phyloP scores from a whole-genome alignment of 192 early-diverging fungal species.

The Oehlia diaphana region DNA sequence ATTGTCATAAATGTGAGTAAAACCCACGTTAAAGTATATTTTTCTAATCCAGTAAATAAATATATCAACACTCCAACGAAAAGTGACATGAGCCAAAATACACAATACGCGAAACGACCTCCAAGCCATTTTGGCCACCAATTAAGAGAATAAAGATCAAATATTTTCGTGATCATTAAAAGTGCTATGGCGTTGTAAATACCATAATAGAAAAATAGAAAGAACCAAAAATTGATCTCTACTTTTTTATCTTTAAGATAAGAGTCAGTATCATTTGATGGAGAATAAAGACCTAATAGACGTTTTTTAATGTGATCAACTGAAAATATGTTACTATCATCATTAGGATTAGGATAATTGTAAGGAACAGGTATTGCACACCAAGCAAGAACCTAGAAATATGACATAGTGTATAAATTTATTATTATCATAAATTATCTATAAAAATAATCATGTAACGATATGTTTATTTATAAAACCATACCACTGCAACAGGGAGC shows the following conservation, averaged over 20 bases:
- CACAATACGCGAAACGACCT: conserved; percentile 59
- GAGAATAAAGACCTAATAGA: neutral
- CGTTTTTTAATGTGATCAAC: neutral
- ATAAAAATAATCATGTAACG: neutral
- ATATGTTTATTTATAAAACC: neutral
- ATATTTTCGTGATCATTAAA: conserved; percentile 73
- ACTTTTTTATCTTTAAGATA: conserved; percentile 30
- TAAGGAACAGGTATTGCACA: conserved; percentile 57
- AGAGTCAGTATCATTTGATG: neutral
- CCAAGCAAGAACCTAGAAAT: conserved; percentile 52
- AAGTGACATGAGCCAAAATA: conserved; percentile 67
- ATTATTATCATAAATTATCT: conserved; percentile 29
- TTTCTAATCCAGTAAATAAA: conserved; percentile 52
- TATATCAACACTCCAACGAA: conserved; percentile 60
- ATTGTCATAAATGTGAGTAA: conserved; percentile 70
- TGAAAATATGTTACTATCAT: neutral
- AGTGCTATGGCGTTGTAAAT: conserved; percentile 73
- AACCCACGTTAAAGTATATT: conserved; percentile 65
- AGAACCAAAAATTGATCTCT: conserved; percentile 78
- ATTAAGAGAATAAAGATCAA: conserved; percentile 75
- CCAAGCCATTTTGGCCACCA: conserved; percentile 76
- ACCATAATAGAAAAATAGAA: conserved; percentile 76
- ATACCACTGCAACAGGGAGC: conserved; percentile 49
- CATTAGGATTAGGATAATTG: conserved; percentile 36
- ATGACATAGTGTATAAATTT: conserved; percentile 36